Percentiles rank a stretch among this genome's conserved stretches.
Conservation (phyloP, 345 rosid genomes). For the Camelina hispida region DNA sequence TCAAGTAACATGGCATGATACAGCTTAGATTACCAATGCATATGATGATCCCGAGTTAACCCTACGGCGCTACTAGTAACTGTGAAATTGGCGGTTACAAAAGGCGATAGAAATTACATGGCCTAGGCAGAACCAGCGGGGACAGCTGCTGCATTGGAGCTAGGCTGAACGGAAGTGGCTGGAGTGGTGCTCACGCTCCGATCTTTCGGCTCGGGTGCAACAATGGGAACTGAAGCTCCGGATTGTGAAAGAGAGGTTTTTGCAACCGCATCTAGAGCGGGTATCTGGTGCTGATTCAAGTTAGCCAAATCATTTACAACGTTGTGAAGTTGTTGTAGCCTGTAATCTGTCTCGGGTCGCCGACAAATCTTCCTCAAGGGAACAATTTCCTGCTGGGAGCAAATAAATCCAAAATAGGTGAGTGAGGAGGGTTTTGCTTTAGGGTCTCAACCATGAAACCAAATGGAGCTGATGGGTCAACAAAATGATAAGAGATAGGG, state of each 20-base stretch:
- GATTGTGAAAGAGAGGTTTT: constrained; percentile 32
- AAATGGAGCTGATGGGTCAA: constrained; percentile 16
- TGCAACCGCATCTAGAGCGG: constrained; percentile 24
- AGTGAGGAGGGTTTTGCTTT: constrained; percentile 30
- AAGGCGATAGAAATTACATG: constrained; percentile 14
- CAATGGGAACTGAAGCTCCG: constrained; percentile 31
- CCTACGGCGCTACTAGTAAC: constrained; percentile 37
- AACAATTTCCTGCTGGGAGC: constrained; percentile 83
- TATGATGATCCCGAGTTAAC: constrained; percentile 39
- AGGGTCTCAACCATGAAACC: constrained; percentile 17
- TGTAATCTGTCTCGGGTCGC: constrained; percentile 97
- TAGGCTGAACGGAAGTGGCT: constrained; percentile 39
- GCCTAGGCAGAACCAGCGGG: constrained; percentile 38
- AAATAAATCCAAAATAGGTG: constrained; percentile 39
- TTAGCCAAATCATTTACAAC: constrained; percentile 53
- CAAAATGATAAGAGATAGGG: background rate
- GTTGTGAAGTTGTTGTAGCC: constrained; percentile 91
- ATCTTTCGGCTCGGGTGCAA: constrained; percentile 30
- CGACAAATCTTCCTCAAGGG: constrained; percentile 93
- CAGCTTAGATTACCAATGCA: constrained; percentile 27
- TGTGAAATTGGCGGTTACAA: constrained; percentile 37
- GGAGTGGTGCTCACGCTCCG: constrained; percentile 25
- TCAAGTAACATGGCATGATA: constrained; percentile 28
- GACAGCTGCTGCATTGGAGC: constrained; percentile 35
- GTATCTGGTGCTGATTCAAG: constrained; percentile 45